Base-by-base conservation (phyloP, 306 rosid species). In the barrel medic (Medicago truncatula) region DNA sequence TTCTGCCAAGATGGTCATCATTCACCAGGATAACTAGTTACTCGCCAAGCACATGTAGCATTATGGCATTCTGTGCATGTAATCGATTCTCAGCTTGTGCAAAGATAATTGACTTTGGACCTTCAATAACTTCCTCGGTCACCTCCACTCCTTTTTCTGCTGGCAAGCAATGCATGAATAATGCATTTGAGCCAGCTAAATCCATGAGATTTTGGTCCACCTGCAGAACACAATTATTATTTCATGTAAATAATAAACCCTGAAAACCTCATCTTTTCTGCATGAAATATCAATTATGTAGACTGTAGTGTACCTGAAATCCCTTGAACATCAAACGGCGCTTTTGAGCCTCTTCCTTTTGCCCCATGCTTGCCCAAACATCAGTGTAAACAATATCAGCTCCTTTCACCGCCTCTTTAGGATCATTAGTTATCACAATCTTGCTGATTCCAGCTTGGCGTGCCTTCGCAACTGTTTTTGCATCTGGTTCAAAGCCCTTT, bases 331-430 rank as follows among this genome's bases (percentile, higher is more conserved):
- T 82, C 82, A 76, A 79, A 20, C 73, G 91, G 5, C 96, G 90
- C 82, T 81, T 5, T 7, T 76, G 90, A 80, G 95, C 90, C 82
- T 90, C 98, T 69, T 92, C 98, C 84, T 87, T 92, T 78, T 95
- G 97, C 65, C 98, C 96, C 99, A 95, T 95, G 87, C 99, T 89
- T 17, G 97, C 97, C 97, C 97, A 95, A 66, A 90, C 82, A 71
- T 78, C 77, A 11, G 99, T 86, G 80, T 95, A 95, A 50, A 92
- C 93, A 67, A 95, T 87, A 74, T 95, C 96, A 68, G 97, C 97
- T 39, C 92, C 97, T 83, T 78, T 87, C 71, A 92, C 99, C 20
- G 93, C 97, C 71, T 95, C 99, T 87, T 84, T 87, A 12, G 98
- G 91, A 79, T 90, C 89, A 83, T 90, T 64, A 53, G 88, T 84